Evolutionary conservation across 2,329 filamentous ascomycete genomes (phyloP), one percentile per base, ranked within the genome.

Genomic region (Aspergillus hortae): DNA sequence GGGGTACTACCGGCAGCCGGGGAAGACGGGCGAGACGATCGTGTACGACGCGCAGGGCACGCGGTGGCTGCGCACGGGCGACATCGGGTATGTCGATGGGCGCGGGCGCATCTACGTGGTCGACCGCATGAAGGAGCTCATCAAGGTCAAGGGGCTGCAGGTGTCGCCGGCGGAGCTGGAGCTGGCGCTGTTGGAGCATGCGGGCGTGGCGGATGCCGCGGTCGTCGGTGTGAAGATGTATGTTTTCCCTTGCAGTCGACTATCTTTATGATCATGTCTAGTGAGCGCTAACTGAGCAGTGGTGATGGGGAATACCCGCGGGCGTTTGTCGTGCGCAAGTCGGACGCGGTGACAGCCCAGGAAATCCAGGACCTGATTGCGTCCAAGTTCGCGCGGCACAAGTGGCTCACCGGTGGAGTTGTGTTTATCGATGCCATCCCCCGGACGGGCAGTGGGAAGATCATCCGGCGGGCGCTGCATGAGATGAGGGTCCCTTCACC

Each of bases 91-190:
- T 36, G 27, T 53, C n/a, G 51, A 53, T 46, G 19, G 4, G 21
- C 33, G 25, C 27, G 51, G 51, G 6, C n/a, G 51, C 17, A 35
- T 53, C 10, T 49, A 49, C 23, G 48, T 53, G 15, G 46, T 53
- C 17, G 51, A 49, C 33, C 48, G 52, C 10, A 15, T 51, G 36
- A 54, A 53, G 52, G 52, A 51, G 36, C 48, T 54, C 14, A 54
- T 54, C 52, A 54, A 51, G 40, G 48, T 54, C 48, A 54, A 51
- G 32, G 52, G 52, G 10, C 33, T 54, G 11, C 52, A 54, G 36
- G 52, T 51, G 5, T 44, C 52, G 2, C 48, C 52, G 1, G 52
- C 52, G 4, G 48, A 54, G 30, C 21, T 54, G 38, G 52, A 51
- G 32, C 38, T 47, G 40, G 46, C 36, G 9, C 25, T 54, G 6